Base-by-base conservation (phyloP, 2,329 filamentous ascomycete species). In the Coniochaeta sp. region DNA sequence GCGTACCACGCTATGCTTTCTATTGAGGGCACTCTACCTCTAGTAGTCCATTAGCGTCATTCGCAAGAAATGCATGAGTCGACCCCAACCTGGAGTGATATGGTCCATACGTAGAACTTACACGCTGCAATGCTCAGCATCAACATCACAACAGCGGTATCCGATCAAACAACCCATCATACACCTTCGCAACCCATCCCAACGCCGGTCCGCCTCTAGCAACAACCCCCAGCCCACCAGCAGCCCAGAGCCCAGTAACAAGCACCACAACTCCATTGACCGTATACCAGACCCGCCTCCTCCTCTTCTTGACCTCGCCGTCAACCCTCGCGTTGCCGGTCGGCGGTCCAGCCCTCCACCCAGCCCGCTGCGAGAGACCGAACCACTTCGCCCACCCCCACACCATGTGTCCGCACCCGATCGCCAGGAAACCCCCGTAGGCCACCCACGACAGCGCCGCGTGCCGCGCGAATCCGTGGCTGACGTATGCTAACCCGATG, bases 371-470 rank as follows among this genome's bases (percentile, higher is more conserved):
- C 58, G 86, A 80, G 55, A 83, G 77, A 0, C 86, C 86, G 62
- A 93, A 76, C 89, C 91, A 97, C 72, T 85, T 89, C n/a, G 91
- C 90, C 75, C 86, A 85, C 2, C 93, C 93, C 85, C 91, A 96
- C 8, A 90, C 84, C 71, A 93, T 86, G 76, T 97, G 93, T 62
- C 87, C 90, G 26, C 84, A 86, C 0, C 86, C 89, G 0, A 88
- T 74, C 17, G 77, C 77, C 7, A 96, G 77, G 57, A 97, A 78
- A 1, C 86, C 81, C 1, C 78, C 68, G 71, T 96, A 96, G 1
- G 89, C 87, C 1, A 81, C 66, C 71, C 86, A 89, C n/a, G 89
- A 85, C 9, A 88, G 71, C 1, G 80, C 65, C 0, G 88, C 86
- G 67, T 90, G 88, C 16, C 84, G 81, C 33, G 89, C 86, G 69